Evolutionary conservation across 2,329 filamentous ascomycete genomes (phyloP).

Genomic region (Hortaea sp.): DNA sequence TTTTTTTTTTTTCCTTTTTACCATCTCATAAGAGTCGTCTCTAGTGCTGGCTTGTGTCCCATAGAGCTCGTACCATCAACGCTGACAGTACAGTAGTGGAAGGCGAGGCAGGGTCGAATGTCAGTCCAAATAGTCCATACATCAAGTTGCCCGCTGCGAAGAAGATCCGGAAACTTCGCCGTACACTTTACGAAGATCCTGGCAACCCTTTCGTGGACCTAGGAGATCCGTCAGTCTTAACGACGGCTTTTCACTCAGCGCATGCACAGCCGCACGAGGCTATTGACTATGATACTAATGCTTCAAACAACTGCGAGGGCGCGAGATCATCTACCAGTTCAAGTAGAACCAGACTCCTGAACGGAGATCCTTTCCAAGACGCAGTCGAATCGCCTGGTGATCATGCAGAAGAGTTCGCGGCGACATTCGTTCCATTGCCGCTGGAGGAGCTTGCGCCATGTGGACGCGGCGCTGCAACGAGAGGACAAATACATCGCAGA

Average conservation of each 20-base stretch:
- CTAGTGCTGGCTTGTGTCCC: no score
- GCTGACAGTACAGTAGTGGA: background rate
- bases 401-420: background rate
- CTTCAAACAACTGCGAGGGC: no score
- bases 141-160: constrained; percentile 4
- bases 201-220: constrained; percentile 15
- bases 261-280: background rate
- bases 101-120: background rate
- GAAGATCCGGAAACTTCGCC: constrained; percentile 10
- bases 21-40: no score
- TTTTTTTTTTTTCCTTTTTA: no score
- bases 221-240: background rate
- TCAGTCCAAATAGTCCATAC: constrained; percentile 2
- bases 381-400: constrained; percentile 1
- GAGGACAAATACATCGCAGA: constrained; percentile 5
- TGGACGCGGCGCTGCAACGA: constrained; percentile 1
- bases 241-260: background rate
- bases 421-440: background rate
- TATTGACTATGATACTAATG: background rate
- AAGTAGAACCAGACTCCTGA: background rate
- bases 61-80: background rate
- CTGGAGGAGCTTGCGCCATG: constrained; percentile 2
- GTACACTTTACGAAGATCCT: constrained; percentile 17
- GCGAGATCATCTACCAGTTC: background rate
- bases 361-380: background rate